Evolutionary conservation across 2,329 filamentous ascomycete species (phyloP).

Genomic region (Curvularia spicifera): DNA sequence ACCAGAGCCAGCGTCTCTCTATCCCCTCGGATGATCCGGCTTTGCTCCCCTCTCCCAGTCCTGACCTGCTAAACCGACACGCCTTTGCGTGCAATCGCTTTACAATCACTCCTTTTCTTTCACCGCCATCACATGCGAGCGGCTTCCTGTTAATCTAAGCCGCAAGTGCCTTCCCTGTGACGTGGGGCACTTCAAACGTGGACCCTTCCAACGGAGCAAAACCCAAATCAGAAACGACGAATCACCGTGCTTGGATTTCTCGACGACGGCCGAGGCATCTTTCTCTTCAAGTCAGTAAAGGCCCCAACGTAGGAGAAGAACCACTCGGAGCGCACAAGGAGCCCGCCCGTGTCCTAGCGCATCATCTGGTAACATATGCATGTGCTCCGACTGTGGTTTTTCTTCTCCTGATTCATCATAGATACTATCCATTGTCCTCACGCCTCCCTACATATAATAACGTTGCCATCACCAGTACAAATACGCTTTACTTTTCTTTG

Average conservation of each 20-base stretch:
- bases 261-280: constrained; percentile 32
- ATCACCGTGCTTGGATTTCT: constrained; percentile 19
- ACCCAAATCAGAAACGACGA: constrained; percentile 13
- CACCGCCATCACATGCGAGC: not conserved
- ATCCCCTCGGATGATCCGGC: not conserved
- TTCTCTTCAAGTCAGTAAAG: constrained; percentile 8
- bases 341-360: constrained; percentile 13
- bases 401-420: constrained; percentile 8
- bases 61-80: not conserved
- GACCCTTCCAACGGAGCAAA: constrained; percentile 5
- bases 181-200: constrained; percentile 10
- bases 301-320: constrained; percentile 11
- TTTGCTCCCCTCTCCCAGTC: not conserved
- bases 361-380: constrained; percentile 20
- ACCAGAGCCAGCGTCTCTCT: not conserved
- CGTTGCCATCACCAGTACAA: not conserved
- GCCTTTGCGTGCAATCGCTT: not conserved
- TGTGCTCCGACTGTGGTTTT: constrained; percentile 11
- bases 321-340: constrained; percentile 19
- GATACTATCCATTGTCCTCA: constrained; percentile 5
- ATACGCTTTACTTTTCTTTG: not conserved
- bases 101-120: too few species aligned
- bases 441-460: not conserved
- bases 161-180: not conserved
- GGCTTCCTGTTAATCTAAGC: constrained; percentile 2